Percentiles rank a stretch among this genome's conserved stretches.
phyloP scores from a whole-genome alignment of 2,329 filamentous ascomycete species.

The Pseudogymnoascus sp. region DNA sequence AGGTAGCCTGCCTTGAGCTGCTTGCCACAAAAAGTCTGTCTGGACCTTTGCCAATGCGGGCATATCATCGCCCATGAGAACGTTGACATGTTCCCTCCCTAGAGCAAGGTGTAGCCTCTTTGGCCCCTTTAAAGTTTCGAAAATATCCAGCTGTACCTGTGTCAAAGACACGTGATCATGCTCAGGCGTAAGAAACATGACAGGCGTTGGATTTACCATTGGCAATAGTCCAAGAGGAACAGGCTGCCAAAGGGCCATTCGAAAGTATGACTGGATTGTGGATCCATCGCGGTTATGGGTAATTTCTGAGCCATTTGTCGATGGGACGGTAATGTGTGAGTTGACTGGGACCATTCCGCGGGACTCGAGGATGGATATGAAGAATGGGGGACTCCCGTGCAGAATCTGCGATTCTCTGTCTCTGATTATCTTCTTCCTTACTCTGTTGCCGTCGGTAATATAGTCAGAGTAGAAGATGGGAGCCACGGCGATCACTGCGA shows the following conservation, averaged over 20 bases:
- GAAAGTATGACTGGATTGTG: constrained; percentile 4
- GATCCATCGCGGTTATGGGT: background rate
- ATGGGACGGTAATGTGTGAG: background rate
- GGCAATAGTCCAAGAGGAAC: background rate
- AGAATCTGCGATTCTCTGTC: constrained; percentile 1
- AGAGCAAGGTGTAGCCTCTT: constrained; percentile 22
- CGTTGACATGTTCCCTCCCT: constrained; percentile 25
- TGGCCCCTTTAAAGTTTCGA: constrained; percentile 18
- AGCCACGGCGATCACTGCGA: constrained; percentile 27
- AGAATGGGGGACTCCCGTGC: background rate
- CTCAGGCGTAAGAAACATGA: constrained; percentile 13
- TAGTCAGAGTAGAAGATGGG: background rate
- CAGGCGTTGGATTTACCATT: constrained; percentile 9
- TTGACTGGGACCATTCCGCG: background rate
- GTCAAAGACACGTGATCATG: constrained; percentile 12
- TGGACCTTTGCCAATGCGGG: constrained; percentile 18
- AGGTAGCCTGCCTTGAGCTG: background rate
- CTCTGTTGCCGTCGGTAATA: background rate
- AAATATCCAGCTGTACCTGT: constrained; percentile 20
- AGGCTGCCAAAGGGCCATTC: background rate
- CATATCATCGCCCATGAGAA: constrained; percentile 22
- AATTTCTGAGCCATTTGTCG: background rate
- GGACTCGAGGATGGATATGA: background rate
- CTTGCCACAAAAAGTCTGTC: constrained; percentile 18
- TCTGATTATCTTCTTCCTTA: background rate